Evolutionary conservation across 106 monocot genomes (phyloP).

Genomic region (Dioscorea alata): DNA sequence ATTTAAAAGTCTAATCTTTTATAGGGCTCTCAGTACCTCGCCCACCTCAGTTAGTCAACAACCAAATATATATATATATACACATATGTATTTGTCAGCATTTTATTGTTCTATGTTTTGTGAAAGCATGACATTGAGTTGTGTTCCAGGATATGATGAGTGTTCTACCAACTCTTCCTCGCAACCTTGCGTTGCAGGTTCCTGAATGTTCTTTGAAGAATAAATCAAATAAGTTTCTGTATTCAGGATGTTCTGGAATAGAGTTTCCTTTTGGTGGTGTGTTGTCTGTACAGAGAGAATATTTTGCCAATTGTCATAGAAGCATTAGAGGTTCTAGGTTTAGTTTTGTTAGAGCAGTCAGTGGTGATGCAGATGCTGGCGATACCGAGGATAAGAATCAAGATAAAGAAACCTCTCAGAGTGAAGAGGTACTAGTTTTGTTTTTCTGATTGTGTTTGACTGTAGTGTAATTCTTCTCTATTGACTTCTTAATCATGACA

Average conservation of each 20-base stretch:
- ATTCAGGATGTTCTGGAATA: slow-evolving; percentile 33
- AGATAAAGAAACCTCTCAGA: slow-evolving; percentile 22
- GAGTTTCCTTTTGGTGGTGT: slow-evolving; percentile 21
- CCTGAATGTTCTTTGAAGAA: slow-evolving; percentile 25
- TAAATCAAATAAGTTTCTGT: slow-evolving; percentile 28
- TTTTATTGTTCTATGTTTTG: too few species aligned
- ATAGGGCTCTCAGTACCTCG: too few species aligned
- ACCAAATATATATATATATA: too few species aligned
- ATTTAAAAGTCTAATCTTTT: too few species aligned
- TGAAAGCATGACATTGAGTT: too few species aligned
- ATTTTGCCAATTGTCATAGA: slow-evolving; percentile 9
- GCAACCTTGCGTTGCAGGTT: slow-evolving; percentile 19
- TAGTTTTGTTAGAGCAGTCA: slow-evolving; percentile 36
- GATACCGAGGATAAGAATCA: slow-evolving; percentile 31
- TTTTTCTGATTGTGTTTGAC: neutral
- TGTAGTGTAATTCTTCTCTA: too few species aligned
- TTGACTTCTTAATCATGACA: too few species aligned
- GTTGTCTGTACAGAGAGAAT: slow-evolving; percentile 22
- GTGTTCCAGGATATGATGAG: slow-evolving; percentile 51
- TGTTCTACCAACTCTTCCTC: slow-evolving; percentile 37
- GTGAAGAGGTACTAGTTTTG: slow-evolving; percentile 24
- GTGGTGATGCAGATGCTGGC: slow-evolving; percentile 32
- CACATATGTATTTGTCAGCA: too few species aligned
- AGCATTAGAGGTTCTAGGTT: slow-evolving; percentile 10
- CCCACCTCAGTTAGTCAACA: too few species aligned